phyloP scores from a whole-genome alignment of 805 yeast species.

The Millerozyma miso region DNA sequence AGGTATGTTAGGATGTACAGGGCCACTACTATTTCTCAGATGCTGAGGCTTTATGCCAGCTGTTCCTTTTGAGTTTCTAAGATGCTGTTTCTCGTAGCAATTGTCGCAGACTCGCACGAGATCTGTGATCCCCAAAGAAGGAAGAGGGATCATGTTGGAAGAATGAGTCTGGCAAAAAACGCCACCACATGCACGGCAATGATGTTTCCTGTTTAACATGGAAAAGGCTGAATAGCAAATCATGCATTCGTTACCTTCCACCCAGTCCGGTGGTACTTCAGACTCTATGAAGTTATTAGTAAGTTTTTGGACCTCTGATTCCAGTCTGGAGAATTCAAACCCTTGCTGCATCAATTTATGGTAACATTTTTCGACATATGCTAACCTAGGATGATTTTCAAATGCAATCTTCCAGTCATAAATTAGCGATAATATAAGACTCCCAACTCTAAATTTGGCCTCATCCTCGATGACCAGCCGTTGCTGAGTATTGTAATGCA shows the following conservation, averaged over 20 bases:
- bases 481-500: conserved; percentile 32
- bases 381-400: conserved; percentile 58
- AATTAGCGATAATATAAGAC: conserved; percentile 55
- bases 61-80: conserved; percentile 19
- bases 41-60: conserved; percentile 4
- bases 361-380: conserved; percentile 61
- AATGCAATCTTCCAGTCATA: conserved; percentile 79
- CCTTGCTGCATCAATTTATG: conserved; percentile 58
- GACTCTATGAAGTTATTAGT: conserved; percentile 68
- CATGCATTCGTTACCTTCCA: conserved; percentile 94
- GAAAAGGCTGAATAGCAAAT: conserved; percentile 78
- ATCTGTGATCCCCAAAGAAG: conserved; percentile 79
- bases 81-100: conserved; percentile 62
- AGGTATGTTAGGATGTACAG: conserved; percentile 4
- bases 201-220: conserved; percentile 86
- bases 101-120: conserved; percentile 94
- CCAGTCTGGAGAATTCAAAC: conserved; percentile 53
- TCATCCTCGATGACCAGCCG: conserved; percentile 17
- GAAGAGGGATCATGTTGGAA: conserved; percentile 63
- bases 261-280: conserved; percentile 96
- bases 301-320: conserved; percentile 20
- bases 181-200: conserved; percentile 96
- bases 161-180: conserved; percentile 87
- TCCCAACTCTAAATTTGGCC: conserved; percentile 44
- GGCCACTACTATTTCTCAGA: not conserved